Evolutionary conservation across 441 rosid species (phyloP).

Genomic region (Macaranga tanarius): DNA sequence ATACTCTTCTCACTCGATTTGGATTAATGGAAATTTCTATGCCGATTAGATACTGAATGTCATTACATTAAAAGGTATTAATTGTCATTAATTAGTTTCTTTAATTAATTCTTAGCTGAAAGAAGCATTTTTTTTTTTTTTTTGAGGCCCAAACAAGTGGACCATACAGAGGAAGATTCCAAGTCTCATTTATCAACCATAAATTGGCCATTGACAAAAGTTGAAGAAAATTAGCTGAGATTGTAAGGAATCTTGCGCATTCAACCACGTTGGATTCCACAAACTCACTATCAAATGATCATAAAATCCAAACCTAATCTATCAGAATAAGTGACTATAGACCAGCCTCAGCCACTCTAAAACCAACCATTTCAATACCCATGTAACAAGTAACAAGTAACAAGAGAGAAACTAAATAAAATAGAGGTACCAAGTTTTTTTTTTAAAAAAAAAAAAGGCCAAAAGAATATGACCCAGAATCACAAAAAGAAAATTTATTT

Average conservation of each 20-base stretch:
- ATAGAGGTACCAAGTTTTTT: neutral
- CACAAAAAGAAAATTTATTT: neutral
- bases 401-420: neutral
- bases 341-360: conserved; percentile 10
- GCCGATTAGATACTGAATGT: too few species aligned
- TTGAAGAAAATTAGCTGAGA: conserved; percentile 19
- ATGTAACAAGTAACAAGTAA: neutral
- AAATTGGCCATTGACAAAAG: conserved; percentile 17
- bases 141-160: conserved; percentile 14
- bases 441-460: too few species aligned
- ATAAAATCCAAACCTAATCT: conserved; percentile 19
- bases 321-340: conserved; percentile 8
- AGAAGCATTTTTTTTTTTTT: too few species aligned
- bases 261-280: conserved; percentile 30
- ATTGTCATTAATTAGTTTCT: neutral
- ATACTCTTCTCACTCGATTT: too few species aligned
- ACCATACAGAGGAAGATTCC: conserved; percentile 35
- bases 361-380: conserved; percentile 28
- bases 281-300: conserved; percentile 23
- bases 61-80: too few species aligned
- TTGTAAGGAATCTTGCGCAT: conserved; percentile 42
- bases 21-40: too few species aligned
- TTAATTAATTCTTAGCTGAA: neutral
- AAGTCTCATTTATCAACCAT: conserved; percentile 19
- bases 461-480: conserved; percentile 10